phyloP scores from a whole-genome alignment of 805 yeast species.

The Torulaspora gathmanii region DNA sequence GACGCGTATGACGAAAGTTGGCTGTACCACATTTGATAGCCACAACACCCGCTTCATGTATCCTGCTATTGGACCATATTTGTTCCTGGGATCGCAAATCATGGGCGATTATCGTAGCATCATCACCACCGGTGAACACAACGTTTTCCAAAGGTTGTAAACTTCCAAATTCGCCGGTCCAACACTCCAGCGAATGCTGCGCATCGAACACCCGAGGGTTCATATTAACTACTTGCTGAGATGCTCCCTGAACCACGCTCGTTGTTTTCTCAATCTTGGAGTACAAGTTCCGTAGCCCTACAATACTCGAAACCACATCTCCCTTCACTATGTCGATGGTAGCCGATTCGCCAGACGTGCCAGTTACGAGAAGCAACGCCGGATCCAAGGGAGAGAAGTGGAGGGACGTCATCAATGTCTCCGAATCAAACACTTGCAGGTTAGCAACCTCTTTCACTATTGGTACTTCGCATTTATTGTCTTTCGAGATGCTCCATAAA shows the following conservation, averaged over 20 bases:
- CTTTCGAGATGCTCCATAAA: constrained; percentile 49
- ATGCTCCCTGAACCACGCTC: constrained; percentile 19
- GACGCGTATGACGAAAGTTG: constrained; percentile 23
- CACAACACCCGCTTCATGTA: constrained; percentile 90
- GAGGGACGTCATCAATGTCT: constrained; percentile 58
- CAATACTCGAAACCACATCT: background rate
- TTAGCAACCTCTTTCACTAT: constrained; percentile 29
- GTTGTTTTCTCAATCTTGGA: constrained; percentile 8
- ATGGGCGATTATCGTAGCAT: constrained; percentile 66
- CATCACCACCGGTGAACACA: constrained; percentile 89
- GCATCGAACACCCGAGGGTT: constrained; percentile 29
- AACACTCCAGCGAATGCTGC: constrained; percentile 71
- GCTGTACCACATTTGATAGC: constrained; percentile 52
- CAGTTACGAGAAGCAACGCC: constrained; percentile 47
- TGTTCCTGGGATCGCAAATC: constrained; percentile 47
- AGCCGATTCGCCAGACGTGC: constrained; percentile 62
- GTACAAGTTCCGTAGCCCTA: constrained; percentile 8
- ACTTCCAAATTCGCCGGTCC: constrained; percentile 77
- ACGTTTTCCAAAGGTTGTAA: constrained; percentile 49
- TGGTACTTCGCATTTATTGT: background rate
- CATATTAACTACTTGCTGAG: constrained; percentile 4
- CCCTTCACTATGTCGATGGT: constrained; percentile 20
- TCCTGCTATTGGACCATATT: constrained; percentile 40
- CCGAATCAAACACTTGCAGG: constrained; percentile 45
- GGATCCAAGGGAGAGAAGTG: constrained; percentile 47